A percentile compares a stretch with the other conserved stretches of the same genome.
Conservation (phyloP, 306 rosid species). For the Macrotyloma uniflorum region DNA sequence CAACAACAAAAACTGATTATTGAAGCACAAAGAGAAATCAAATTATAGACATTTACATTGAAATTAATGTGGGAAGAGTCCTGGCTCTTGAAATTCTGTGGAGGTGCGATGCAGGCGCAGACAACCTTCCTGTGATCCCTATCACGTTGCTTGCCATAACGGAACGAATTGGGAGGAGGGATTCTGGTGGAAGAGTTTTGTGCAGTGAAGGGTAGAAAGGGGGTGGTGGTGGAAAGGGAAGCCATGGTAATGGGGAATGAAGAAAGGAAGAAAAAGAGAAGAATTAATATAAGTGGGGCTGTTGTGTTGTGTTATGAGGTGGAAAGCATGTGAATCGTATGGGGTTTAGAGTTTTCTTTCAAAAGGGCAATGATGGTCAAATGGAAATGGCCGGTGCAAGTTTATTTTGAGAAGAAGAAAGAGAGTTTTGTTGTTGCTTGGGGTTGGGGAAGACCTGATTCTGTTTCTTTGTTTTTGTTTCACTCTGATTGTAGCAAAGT, state of each 20-base stretch:
- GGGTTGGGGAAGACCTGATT: neutral
- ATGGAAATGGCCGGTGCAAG: slow-evolving; percentile 30
- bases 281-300: neutral
- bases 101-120: slow-evolving; percentile 88
- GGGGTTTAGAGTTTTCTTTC: neutral
- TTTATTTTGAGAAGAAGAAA: neutral
- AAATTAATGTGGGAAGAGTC: slow-evolving; percentile 62
- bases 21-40: neutral
- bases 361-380: neutral
- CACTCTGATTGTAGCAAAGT: neutral
- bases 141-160: slow-evolving; percentile 26
- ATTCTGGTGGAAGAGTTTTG: slow-evolving; percentile 45
- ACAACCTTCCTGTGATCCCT: slow-evolving; percentile 51
- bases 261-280: neutral
- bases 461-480: neutral
- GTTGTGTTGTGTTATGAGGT: neutral
- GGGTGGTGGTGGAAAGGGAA: slow-evolving; percentile 56
- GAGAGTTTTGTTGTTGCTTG: neutral
- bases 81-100: slow-evolving; percentile 60
- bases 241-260: slow-evolving; percentile 51
- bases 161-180: slow-evolving; percentile 32
- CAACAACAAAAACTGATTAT: neutral
- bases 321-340: slow-evolving; percentile 22
- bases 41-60: slow-evolving; percentile 48
- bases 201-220: slow-evolving; percentile 49